Percentiles rank a stretch among this genome's conserved stretches.
phyloP scores from a whole-genome alignment of 116 monocot genomes.

The Papilionanthe hybrid region DNA sequence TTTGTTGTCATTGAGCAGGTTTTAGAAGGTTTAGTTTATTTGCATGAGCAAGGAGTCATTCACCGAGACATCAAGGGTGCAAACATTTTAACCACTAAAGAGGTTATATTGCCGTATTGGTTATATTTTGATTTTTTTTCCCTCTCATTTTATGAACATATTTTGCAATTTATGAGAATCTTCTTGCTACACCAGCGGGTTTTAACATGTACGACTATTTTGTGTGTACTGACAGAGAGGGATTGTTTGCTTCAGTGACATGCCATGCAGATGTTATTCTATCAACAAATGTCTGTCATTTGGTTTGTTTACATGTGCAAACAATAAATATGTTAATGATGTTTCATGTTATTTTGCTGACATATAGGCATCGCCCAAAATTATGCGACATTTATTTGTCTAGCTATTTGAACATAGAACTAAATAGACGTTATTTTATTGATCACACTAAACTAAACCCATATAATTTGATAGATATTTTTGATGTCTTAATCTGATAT shows the following conservation, averaged over 20 bases:
- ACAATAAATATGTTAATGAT: no score
- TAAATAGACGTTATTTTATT: no score
- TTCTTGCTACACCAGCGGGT: not conserved
- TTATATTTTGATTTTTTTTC: not conserved
- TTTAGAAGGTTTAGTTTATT: conserved; percentile 93
- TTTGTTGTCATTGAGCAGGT: conserved; percentile 37
- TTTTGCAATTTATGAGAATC: not conserved
- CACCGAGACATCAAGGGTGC: conserved; percentile 99
- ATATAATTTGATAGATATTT: no score
- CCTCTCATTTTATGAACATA: not conserved
- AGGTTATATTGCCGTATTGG: conserved; percentile 35
- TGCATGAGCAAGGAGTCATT: conserved; percentile 98
- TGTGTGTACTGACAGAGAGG: not conserved
- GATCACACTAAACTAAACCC: no score
- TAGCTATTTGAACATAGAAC: no score
- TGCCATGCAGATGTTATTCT: not conserved
- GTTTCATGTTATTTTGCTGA: no score
- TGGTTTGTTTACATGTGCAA: no score
- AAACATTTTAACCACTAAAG: conserved; percentile 97
- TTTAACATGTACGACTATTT: not conserved
- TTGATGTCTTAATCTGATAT: no score
- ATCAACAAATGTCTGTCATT: no score
- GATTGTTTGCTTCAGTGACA: not conserved
- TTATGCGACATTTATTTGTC: no score
- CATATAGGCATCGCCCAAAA: no score